phyloP scores from a whole-genome alignment of 768 basidiomycete genomes.

The Candolleomyces eurysporus region DNA sequence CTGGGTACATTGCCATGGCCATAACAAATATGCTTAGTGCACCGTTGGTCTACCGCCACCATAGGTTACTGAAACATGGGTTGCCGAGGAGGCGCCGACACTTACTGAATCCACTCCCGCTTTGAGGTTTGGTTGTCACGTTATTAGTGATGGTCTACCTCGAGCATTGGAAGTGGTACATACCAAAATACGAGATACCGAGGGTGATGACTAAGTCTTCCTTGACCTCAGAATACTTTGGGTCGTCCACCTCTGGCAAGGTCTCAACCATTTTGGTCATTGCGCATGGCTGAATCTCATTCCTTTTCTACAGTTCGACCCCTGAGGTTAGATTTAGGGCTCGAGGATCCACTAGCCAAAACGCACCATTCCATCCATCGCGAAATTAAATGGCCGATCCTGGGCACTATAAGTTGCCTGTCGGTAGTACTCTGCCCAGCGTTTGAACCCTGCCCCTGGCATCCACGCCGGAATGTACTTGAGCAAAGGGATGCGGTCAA shows the following conservation, averaged over 20 bases:
- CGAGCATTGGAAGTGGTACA: neutral
- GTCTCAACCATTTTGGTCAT: neutral
- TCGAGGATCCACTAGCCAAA: neutral
- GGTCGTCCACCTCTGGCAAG: neutral
- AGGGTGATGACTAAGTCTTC: neutral
- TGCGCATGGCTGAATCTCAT: neutral
- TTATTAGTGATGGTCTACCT: neutral
- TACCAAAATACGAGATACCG: neutral
- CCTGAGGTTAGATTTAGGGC: too few relatives aligned
- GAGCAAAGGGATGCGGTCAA: constrained; percentile 4
- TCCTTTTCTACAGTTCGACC: neutral
- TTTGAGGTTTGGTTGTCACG: neutral
- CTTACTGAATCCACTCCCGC: constrained; percentile 6
- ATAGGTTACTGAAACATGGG: neutral
- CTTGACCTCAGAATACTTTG: neutral
- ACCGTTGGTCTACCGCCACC: neutral
- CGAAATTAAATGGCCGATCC: neutral
- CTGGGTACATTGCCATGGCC: constrained; percentile 13
- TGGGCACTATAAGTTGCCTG: neutral
- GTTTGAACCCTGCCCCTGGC: constrained; percentile 4
- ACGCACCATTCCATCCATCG: neutral
- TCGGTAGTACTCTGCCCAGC: neutral
- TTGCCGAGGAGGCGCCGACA: neutral
- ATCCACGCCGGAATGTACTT: constrained; percentile 7
- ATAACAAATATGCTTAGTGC: constrained; percentile 2